A percentile compares a stretch with the other conserved stretches of the same genome.
Evolutionary conservation across 169 alveolate genomes (phyloP).

Genomic region (Plasmodium vivax): DNA sequence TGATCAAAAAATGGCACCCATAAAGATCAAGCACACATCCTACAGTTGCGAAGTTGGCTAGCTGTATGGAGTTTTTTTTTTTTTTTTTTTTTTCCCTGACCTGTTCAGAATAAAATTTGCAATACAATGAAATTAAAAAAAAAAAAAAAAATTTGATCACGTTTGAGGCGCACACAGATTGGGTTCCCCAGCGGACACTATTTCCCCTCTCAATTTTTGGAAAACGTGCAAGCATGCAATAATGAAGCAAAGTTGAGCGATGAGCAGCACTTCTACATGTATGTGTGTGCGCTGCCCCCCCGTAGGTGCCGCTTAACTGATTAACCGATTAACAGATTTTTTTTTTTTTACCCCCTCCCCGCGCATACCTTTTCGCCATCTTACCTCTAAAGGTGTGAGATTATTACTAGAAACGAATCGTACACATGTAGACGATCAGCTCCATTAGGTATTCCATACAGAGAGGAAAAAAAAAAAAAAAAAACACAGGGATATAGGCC

Average conservation of each 20-base stretch:
- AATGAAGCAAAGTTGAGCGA: background rate
- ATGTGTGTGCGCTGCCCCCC: background rate
- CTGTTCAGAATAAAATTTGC: background rate
- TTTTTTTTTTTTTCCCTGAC: background rate
- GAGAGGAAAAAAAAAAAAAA: background rate
- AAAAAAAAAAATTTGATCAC: background rate
- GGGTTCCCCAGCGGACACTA: background rate
- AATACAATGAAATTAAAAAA: background rate
- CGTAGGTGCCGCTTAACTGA: background rate
- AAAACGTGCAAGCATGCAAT: background rate
- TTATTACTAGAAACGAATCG: background rate
- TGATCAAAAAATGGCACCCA: background rate
- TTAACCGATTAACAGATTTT: background rate
- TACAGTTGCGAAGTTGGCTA: background rate
- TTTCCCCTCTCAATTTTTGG: background rate
- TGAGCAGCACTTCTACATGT: background rate
- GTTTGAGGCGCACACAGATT: background rate
- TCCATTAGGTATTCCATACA: background rate
- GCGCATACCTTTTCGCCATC: background rate
- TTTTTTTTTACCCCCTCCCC: background rate
- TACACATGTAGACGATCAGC: background rate
- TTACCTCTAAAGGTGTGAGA: background rate
- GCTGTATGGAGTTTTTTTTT: background rate
- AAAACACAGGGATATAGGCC: background rate
- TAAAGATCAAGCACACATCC: background rate